phyloP scores from a whole-genome alignment of 2,329 filamentous ascomycete species.

The Neonectria hederae region DNA sequence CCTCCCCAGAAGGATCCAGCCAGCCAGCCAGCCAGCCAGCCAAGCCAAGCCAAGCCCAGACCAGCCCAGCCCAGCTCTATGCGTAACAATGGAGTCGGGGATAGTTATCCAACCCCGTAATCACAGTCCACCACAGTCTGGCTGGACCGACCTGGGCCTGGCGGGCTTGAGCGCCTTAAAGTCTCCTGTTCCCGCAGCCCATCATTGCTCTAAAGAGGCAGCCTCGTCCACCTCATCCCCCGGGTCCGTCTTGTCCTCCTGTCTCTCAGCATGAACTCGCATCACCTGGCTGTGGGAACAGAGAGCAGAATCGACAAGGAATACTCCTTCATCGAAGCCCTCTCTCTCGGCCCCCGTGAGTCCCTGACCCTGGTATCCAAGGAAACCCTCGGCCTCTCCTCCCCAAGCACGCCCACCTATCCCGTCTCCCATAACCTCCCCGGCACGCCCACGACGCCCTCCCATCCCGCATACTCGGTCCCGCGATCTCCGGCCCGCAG shows the following conservation, averaged over 20 bases:
- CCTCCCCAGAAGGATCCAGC: not conserved
- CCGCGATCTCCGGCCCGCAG: not conserved
- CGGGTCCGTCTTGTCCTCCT: constrained; percentile 12
- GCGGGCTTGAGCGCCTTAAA: constrained; percentile 38
- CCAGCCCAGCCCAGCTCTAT: constrained; percentile 2
- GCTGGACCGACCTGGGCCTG: constrained; percentile 21
- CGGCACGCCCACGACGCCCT: constrained; percentile 14
- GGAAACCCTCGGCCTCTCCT: constrained; percentile 40
- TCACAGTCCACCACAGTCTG: no score
- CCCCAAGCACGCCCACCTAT: constrained; percentile 18
- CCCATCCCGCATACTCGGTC: not conserved
- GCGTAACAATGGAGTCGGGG: constrained; percentile 17
- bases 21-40: no score
- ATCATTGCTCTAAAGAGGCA: constrained; percentile 30
- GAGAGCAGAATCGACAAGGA: constrained; percentile 39
- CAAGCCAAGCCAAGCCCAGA: no score
- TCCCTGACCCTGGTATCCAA: constrained; percentile 41
- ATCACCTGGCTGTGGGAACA: constrained; percentile 33
- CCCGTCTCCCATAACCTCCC: constrained; percentile 1
- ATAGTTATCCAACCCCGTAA: constrained; percentile 7
- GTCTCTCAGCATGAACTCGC: constrained; percentile 35
- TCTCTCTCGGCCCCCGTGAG: constrained; percentile 40
- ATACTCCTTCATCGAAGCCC: constrained; percentile 46
- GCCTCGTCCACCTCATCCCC: constrained; percentile 23
- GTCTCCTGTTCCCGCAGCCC: constrained; percentile 33